phyloP scores from a whole-genome alignment of 2,329 filamentous ascomycete genomes.

The Lizonia empirigonia region DNA sequence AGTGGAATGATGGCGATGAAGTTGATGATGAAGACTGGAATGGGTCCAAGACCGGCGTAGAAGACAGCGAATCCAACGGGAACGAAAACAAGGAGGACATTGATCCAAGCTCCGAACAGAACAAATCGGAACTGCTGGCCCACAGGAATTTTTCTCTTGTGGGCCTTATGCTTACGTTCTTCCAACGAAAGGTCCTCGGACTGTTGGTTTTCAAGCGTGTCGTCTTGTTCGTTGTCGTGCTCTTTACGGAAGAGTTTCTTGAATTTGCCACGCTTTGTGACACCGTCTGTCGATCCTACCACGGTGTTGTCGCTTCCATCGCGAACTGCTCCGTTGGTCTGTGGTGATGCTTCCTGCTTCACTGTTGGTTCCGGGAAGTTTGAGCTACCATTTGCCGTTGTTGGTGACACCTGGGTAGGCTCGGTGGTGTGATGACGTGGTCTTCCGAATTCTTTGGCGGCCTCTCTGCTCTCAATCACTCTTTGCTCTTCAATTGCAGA shows the following conservation, averaged over 20 bases:
- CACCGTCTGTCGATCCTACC: slow-evolving; percentile 21
- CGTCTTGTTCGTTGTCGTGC: slow-evolving; percentile 23
- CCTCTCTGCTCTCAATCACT: slow-evolving; percentile 29
- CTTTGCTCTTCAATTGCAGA: slow-evolving; percentile 36
- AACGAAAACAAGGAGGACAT: slow-evolving; percentile 76
- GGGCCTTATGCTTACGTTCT: slow-evolving; percentile 39
- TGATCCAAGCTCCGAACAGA: slow-evolving; percentile 83
- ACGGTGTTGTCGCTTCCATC: slow-evolving; percentile 34
- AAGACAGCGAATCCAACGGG: slow-evolving; percentile 77
- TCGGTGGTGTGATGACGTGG: slow-evolving; percentile 40
- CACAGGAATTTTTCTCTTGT: slow-evolving; percentile 44
- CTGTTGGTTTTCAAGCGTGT: slow-evolving; percentile 24
- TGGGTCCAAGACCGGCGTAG: slow-evolving; percentile 56
- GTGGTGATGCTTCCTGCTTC: slow-evolving; percentile 14
- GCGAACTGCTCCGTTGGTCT: slow-evolving; percentile 22
- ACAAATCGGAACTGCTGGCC: slow-evolving; percentile 70
- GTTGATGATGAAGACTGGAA: slow-evolving; percentile 78
- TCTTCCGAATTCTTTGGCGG: slow-evolving; percentile 36
- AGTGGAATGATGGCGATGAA: slow-evolving; percentile 92
- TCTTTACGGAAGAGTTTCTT: slow-evolving; percentile 41
- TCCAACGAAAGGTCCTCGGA: slow-evolving; percentile 36
- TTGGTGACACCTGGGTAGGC: slow-evolving; percentile 30
- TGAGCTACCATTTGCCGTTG: slow-evolving; percentile 19
- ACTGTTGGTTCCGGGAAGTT: slow-evolving; percentile 13
- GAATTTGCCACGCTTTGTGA: slow-evolving; percentile 37